phyloP scores from a whole-genome alignment of 176 grass and related monocot genomes.

The Oryza brachyantha region DNA sequence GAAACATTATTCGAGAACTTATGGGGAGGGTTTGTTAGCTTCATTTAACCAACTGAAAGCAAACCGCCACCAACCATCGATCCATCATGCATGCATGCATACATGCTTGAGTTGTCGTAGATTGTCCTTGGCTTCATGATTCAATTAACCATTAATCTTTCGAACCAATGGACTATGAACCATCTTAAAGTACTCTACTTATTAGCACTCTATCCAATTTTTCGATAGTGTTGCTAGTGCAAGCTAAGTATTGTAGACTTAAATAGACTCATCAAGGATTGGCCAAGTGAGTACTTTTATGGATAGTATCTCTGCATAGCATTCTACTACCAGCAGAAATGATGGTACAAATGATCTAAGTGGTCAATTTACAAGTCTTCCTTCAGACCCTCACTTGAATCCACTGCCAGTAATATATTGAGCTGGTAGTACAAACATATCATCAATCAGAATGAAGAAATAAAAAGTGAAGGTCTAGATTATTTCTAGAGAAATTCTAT shows the following conservation, averaged over 20 bases:
- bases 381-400: too few relatives aligned
- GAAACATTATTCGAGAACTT: slow-evolving; percentile 19
- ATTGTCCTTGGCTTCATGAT: slow-evolving; percentile 14
- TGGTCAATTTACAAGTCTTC: too few relatives aligned
- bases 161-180: background rate
- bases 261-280: background rate
- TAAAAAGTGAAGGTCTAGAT: background rate
- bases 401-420: too few relatives aligned
- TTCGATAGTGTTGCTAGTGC: background rate
- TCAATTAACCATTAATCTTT: background rate
- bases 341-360: background rate
- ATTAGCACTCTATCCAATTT: background rate
- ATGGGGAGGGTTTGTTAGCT: slow-evolving; percentile 22
- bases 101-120: background rate
- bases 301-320: too few relatives aligned
- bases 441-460: background rate
- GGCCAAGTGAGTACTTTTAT: background rate
- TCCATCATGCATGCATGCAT: slow-evolving; percentile 11
- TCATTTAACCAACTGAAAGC: slow-evolving; percentile 40
- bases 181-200: background rate
- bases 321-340: background rate
- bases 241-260: background rate
- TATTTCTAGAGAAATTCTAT: too few relatives aligned
- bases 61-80: slow-evolving; percentile 29
- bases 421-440: background rate